Percentiles rank a stretch among this genome's conserved stretches.
Evolutionary conservation across 495 filamentous ascomycete species (phyloP).

Genomic region (Aspergillus bertholletiae): DNA sequence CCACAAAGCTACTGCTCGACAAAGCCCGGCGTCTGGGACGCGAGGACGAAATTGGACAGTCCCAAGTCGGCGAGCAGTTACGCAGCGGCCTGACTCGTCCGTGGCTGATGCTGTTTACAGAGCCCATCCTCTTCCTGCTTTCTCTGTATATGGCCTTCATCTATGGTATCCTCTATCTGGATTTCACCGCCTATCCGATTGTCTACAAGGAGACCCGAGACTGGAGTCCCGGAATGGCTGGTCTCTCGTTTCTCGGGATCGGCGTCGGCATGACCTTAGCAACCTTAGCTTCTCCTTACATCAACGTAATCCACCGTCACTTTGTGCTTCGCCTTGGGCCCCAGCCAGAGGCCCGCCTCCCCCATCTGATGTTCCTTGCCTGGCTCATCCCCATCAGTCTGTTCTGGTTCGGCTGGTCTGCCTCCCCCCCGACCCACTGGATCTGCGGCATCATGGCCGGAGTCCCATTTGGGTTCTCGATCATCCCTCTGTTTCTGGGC

Average conservation of each 20-base stretch:
- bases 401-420: constrained; percentile 58
- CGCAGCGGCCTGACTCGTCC: constrained; percentile 28
- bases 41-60: no score
- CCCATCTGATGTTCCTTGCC: constrained; percentile 19
- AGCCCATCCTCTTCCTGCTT: constrained; percentile 31
- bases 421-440: constrained; percentile 57
- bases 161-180: constrained; percentile 65
- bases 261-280: constrained; percentile 64
- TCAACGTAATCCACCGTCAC: constrained; percentile 14
- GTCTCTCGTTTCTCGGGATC: constrained; percentile 67
- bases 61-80: constrained; percentile 37
- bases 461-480: constrained; percentile 61
- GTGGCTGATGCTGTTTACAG: constrained; percentile 17
- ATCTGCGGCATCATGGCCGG: constrained; percentile 52
- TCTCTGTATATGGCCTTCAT: constrained; percentile 60
- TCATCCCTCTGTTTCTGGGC: constrained; percentile 58
- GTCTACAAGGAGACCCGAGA: constrained; percentile 62
- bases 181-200: constrained; percentile 66
- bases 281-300: constrained; percentile 18
- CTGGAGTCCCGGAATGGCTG: constrained; percentile 59
- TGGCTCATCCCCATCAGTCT: constrained; percentile 29
- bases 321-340: constrained; percentile 5
- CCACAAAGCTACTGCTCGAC: constrained; percentile 27
- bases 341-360: constrained; percentile 26
- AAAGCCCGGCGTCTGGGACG: constrained; percentile 21